phyloP scores from a whole-genome alignment of 2,329 filamentous ascomycete species.

The Hansfordia pulvinata region DNA sequence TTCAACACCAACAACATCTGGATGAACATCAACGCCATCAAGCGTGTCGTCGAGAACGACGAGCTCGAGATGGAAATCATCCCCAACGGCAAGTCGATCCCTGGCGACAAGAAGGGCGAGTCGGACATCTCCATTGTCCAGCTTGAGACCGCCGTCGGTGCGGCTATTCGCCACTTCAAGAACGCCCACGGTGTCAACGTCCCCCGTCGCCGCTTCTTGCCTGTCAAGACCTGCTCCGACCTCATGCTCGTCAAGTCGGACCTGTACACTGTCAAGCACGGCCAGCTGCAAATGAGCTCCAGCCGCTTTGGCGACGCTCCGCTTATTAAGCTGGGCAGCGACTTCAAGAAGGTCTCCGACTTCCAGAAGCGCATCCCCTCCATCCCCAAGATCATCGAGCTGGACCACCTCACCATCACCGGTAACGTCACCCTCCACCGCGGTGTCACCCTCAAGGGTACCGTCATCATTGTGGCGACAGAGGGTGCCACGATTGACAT shows the following conservation, averaged over 20 bases:
- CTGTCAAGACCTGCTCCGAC: constrained; percentile 99
- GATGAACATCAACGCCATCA: constrained; percentile 95
- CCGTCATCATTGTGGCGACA: constrained; percentile 96
- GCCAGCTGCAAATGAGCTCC: constrained; percentile 92
- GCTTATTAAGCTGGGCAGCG: constrained; percentile 93
- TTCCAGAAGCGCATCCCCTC: constrained; percentile 80
- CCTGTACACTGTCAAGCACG: constrained; percentile 96
- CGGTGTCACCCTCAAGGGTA: constrained; percentile 92
- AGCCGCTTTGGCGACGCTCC: constrained; percentile 93
- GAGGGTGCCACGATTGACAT: constrained; percentile 98
- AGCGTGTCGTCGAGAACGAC: constrained; percentile 96
- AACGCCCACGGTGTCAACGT: constrained; percentile 99
- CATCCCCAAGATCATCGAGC: constrained; percentile 82
- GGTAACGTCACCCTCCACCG: constrained; percentile 94
- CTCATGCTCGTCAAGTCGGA: constrained; percentile 99
- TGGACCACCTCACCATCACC: constrained; percentile 93
- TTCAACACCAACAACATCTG: constrained; percentile 99
- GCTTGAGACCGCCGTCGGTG: constrained; percentile 96
- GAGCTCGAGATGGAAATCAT: constrained; percentile 99
- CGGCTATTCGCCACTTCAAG: constrained; percentile 96
- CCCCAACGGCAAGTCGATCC: constrained; percentile 96
- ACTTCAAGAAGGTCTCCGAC: constrained; percentile 99
- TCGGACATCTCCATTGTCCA: constrained; percentile 95
- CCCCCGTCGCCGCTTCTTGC: constrained; percentile 91
- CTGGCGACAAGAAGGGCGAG: constrained; percentile 98